Base-by-base conservation (phyloP, 225 moss, liverwort and hornwort genomes). In the Antitrichia curtipendula region DNA sequence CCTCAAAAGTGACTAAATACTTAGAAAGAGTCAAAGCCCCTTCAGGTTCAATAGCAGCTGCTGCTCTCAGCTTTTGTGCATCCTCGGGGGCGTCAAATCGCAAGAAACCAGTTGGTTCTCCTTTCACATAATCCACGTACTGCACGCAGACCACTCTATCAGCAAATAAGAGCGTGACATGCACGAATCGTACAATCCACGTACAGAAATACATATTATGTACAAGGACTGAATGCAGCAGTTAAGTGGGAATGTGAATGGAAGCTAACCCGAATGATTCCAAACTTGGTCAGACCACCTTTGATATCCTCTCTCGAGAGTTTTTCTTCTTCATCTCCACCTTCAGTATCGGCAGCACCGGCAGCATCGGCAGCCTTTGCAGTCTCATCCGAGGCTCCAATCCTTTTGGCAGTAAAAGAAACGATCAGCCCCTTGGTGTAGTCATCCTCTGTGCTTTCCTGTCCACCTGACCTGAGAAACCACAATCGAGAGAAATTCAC, bases 121-220 rank as follows among this genome's bases (percentile, higher is more conserved):
- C 97, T 92, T 95, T 95, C 5, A 69, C 70, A 91, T 94, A 99
- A 90, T 99, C 99, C 79, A 99, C 96, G 66, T 96, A 99, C 96
- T 98, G 94, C 84, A 80, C 40, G 23, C 65, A 85, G 38, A 68
- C 31, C 76, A 66, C 64, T 61, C 36, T 45, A 72, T 90, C 64
- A 88, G 85, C 83, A 86, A 73, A 77, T 19, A 84, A 29, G 31
- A 75, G 71, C 36, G 16, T 40, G 52, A 52, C 20, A 41, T 54
- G 81, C 76, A 92, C 80, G 36, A 87, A 86, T 53, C 40, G 71
- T 74, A 66, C 24, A 49, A 22, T 29, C 47, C 49, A 57, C 41
- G 61, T 36, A 32, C 17, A 75, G 41, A 86, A 53, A 50, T 56
- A 50, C 36, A 83, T 59, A 54, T 41, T 38, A 14, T 65, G 70